These are phyloP conservation scores for Leonotis leonurus DNA, from an alignment of 257 asterid species.

Conservation along the genomic window DNA sequence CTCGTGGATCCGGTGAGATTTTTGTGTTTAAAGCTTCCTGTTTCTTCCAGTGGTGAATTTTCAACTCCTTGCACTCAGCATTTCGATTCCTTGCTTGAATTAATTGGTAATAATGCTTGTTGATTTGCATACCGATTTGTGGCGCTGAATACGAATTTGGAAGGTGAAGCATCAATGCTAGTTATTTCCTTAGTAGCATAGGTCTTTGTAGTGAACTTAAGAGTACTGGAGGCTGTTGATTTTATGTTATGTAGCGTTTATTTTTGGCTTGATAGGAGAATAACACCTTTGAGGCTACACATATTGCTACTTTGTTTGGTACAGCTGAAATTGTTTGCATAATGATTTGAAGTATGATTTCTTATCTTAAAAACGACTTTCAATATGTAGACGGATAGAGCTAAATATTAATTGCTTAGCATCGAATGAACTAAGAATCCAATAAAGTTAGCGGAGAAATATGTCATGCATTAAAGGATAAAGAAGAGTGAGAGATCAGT, in stretches of 20 bases:
- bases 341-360: background rate
- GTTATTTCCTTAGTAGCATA: background rate
- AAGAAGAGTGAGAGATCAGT: background rate
- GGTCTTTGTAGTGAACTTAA: background rate
- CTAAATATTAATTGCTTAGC: background rate
- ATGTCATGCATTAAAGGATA: background rate
- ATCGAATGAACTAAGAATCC: background rate
- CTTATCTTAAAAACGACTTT: background rate
- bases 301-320: background rate
- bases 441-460: background rate
- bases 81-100: background rate
- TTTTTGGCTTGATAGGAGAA: background rate
- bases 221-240: background rate
- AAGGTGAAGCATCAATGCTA: background rate
- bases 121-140: background rate
- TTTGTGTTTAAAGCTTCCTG: background rate
- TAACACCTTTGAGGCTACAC: background rate
- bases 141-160: background rate
- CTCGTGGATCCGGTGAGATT: constrained; percentile 91
- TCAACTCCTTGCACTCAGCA: background rate
- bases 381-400: background rate
- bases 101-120: constrained; percentile 4
- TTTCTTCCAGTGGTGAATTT: constrained; percentile 9
- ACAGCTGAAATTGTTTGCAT: background rate
- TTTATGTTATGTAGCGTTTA: background rate